Conservation (phyloP, 768 basidiomycete species). For the Melanogaster broomeanus region DNA sequence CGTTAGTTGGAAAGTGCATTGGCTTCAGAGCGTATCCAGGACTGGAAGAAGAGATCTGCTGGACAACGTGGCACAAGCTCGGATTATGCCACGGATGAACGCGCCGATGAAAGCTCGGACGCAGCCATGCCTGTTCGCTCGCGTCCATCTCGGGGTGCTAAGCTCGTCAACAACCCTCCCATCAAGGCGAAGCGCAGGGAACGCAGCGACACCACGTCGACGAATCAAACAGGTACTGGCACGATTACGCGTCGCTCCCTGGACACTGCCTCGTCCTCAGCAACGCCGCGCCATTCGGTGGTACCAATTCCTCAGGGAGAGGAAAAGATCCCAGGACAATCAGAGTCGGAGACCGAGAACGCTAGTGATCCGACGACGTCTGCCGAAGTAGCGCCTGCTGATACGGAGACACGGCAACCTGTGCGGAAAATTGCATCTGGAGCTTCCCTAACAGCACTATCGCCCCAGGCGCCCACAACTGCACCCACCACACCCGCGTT, state of each 20-base stretch:
- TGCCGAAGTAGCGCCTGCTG: slow-evolving; percentile 31
- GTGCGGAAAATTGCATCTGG: slow-evolving; percentile 38
- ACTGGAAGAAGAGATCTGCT: slow-evolving; percentile 31
- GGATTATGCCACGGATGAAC: slow-evolving; percentile 43
- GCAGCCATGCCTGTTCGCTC: slow-evolving; percentile 40
- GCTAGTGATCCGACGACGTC: slow-evolving; percentile 22
- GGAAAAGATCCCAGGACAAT: slow-evolving; percentile 41
- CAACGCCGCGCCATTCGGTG: slow-evolving; percentile 30
- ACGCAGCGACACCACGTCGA: slow-evolving; percentile 66
- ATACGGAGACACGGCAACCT: slow-evolving; percentile 8
- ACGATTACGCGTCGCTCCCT: slow-evolving; percentile 25
- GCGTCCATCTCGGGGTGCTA: slow-evolving; percentile 40
- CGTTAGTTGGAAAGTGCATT: slow-evolving; percentile 75
- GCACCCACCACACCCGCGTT: slow-evolving; percentile 38
- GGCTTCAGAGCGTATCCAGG: slow-evolving; percentile 51
- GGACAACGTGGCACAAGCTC: slow-evolving; percentile 24
- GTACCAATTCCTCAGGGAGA: slow-evolving; percentile 30
- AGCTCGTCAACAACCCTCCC: slow-evolving; percentile 33
- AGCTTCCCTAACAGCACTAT: slow-evolving; percentile 27
- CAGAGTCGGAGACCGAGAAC: slow-evolving; percentile 36
- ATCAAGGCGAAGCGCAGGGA: slow-evolving; percentile 44
- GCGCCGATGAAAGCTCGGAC: slow-evolving; percentile 60
- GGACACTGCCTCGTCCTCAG: slow-evolving; percentile 22
- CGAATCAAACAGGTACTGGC: slow-evolving; percentile 49
- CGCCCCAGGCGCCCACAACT: slow-evolving; percentile 23